These are phyloP conservation scores for Typha latifolia DNA, from an alignment of 176 grass and related monocot genomes.

Conservation along the genomic window DNA sequence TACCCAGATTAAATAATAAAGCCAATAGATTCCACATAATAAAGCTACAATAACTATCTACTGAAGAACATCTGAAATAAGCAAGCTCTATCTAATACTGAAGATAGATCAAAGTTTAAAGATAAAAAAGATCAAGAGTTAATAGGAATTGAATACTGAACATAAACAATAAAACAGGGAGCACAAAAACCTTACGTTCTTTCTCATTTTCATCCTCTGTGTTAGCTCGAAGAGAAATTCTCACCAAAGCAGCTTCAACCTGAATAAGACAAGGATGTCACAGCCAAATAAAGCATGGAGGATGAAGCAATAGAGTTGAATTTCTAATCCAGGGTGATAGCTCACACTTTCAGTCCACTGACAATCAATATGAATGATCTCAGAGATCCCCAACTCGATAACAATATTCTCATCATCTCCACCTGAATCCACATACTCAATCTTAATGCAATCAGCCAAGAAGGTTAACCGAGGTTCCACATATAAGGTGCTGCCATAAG, in stretches of 20 bases:
- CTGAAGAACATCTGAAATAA: slow-evolving; percentile 18
- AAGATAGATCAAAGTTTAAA: slow-evolving; percentile 17
- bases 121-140: slow-evolving; percentile 6
- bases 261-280: slow-evolving; percentile 14
- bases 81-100: background rate
- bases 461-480: slow-evolving; percentile 51
- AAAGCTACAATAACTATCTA: background rate
- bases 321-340: background rate
- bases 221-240: slow-evolving; percentile 21
- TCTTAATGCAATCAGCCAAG: slow-evolving; percentile 50
- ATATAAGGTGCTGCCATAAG: slow-evolving; percentile 25
- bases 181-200: slow-evolving; percentile 16
- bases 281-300: background rate
- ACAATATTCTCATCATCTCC: slow-evolving; percentile 33
- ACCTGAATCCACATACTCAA: slow-evolving; percentile 45
- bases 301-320: background rate
- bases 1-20: background rate
- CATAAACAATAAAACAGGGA: slow-evolving; percentile 18
- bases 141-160: slow-evolving; percentile 15
- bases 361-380: slow-evolving; percentile 52
- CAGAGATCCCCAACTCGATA: slow-evolving; percentile 42
- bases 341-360: slow-evolving; percentile 61
- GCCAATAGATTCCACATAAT: background rate
- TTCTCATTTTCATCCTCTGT: background rate
- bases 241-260: slow-evolving; percentile 17